A percentile compares a stretch with the other conserved stretches of the same genome.
These are phyloP conservation scores for Uronychia setigera DNA, from an alignment of 73 alveolate species.

Conservation along the genomic window DNA sequence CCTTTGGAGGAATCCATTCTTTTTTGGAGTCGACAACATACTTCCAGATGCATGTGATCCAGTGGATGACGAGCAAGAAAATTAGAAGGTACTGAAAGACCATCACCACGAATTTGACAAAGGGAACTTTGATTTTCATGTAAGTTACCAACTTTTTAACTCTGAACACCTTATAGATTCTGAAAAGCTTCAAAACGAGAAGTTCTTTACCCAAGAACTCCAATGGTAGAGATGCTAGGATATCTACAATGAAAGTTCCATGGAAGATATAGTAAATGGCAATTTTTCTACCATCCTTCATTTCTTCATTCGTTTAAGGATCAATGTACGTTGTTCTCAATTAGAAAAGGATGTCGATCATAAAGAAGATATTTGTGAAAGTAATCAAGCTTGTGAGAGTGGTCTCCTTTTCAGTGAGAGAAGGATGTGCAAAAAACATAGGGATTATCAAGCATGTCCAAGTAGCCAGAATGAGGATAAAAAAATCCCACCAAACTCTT, in stretches of 20 bases:
- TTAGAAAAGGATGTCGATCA: slow-evolving; percentile 39
- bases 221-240: slow-evolving; percentile 55
- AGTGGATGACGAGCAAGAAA: slow-evolving; percentile 5
- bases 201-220: slow-evolving; percentile 16
- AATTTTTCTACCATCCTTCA: slow-evolving; percentile 31
- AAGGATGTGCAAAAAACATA: not conserved
- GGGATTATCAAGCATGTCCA: not conserved
- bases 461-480: not conserved
- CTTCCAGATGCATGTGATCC: slow-evolving; percentile 49
- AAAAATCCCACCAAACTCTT: not conserved
- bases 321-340: slow-evolving; percentile 56
- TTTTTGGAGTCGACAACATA: not conserved
- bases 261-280: slow-evolving; percentile 42
- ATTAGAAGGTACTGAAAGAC: not conserved
- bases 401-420: not conserved
- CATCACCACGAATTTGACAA: not conserved
- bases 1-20: slow-evolving; percentile 37
- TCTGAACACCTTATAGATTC: not conserved
- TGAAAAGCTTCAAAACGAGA: not conserved
- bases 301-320: slow-evolving; percentile 39
- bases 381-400: not conserved
- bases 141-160: not conserved
- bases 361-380: not conserved
- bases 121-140: not conserved
- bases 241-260: slow-evolving; percentile 59